Conservation (phyloP, 2,329 filamentous ascomycete species). For the Sclerotiophoma versabilis region DNA sequence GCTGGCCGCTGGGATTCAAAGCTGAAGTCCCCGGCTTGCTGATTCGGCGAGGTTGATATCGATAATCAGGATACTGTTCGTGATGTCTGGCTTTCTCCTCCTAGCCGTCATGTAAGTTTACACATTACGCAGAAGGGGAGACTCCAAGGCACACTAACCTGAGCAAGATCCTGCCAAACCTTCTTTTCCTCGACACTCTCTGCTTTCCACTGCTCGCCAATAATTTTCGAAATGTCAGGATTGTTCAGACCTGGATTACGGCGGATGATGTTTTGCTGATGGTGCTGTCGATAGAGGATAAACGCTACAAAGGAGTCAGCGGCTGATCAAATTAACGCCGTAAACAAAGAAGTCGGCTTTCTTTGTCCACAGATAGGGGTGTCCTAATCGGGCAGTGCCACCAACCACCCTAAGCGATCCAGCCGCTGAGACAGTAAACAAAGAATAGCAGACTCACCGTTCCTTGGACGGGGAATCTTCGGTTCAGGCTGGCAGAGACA, state of each 20-base stretch:
- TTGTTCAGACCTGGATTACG: constrained; percentile 90
- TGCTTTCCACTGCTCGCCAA: constrained; percentile 88
- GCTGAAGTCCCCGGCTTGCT: constrained; percentile 51
- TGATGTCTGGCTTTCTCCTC: constrained; percentile 91
- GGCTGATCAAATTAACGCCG: constrained; percentile 24
- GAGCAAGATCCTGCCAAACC: constrained; percentile 87
- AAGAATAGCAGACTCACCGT: constrained; percentile 62
- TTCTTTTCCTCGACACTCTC: constrained; percentile 77
- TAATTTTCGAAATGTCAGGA: constrained; percentile 96
- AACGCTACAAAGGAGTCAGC: constrained; percentile 71
- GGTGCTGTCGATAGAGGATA: constrained; percentile 94
- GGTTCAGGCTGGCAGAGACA: constrained; percentile 75
- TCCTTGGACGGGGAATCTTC: constrained; percentile 74
- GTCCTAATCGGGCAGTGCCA: constrained; percentile 13
- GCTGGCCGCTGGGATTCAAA: constrained; percentile 39
- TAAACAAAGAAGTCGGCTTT: constrained; percentile 37
- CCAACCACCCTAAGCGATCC: constrained; percentile 6
- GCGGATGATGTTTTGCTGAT: constrained; percentile 81
- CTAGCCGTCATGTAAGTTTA: constrained; percentile 49
- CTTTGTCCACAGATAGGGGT: constrained; percentile 34
- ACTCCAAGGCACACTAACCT: constrained; percentile 58
- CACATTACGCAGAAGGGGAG: neutral
- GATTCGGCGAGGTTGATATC: constrained; percentile 80
- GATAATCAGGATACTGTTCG: constrained; percentile 89
- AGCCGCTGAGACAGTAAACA: constrained; percentile 24